Conservation (phyloP, 2,329 filamentous ascomycete genomes). For the Aspergillus neotritici region DNA sequence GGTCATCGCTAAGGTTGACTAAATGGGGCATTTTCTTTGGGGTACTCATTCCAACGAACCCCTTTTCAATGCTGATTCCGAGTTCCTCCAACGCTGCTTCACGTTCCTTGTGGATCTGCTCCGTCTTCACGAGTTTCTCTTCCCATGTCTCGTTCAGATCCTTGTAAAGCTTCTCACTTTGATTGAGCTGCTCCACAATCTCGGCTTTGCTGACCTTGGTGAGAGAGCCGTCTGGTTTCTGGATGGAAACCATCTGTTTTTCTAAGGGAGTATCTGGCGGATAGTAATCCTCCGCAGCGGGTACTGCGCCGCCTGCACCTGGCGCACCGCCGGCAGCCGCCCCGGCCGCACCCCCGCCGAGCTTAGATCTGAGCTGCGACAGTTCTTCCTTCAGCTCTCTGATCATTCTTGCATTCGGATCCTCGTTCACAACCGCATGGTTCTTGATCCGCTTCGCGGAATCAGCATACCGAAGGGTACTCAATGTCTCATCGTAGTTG, state of each 20-base stretch:
- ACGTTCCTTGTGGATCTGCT: conserved; percentile 95
- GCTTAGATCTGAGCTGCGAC: conserved; percentile 75
- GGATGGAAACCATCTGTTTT: conserved; percentile 93
- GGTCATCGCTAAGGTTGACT: conserved; percentile 94
- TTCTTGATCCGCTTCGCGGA: conserved; percentile 99
- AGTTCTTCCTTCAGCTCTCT: conserved; percentile 95
- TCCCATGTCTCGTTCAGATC: conserved; percentile 99
- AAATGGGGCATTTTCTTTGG: conserved; percentile 99
- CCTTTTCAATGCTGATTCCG: conserved; percentile 98
- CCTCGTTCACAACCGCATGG: conserved; percentile 97
- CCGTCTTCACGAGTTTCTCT: conserved; percentile 88
- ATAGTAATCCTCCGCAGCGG: conserved; percentile 72
- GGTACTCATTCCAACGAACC: conserved; percentile 88
- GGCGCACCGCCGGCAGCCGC: conserved; percentile 39
- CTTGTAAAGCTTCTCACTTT: conserved; percentile 91
- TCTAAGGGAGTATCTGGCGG: conserved; percentile 87
- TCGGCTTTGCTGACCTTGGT: conserved; percentile 98
- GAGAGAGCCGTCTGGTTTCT: conserved; percentile 71
- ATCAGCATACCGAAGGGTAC: conserved; percentile 91
- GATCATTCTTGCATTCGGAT: conserved; percentile 98
- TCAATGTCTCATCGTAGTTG: conserved; percentile 96
- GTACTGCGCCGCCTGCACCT: conserved; percentile 41
- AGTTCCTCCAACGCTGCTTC: conserved; percentile 93
- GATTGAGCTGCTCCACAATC: conserved; percentile 91
- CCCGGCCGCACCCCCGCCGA: conserved; percentile 53